Base-by-base conservation (phyloP, 2,329 filamentous ascomycete genomes). In the Trichoderma harzianum region DNA sequence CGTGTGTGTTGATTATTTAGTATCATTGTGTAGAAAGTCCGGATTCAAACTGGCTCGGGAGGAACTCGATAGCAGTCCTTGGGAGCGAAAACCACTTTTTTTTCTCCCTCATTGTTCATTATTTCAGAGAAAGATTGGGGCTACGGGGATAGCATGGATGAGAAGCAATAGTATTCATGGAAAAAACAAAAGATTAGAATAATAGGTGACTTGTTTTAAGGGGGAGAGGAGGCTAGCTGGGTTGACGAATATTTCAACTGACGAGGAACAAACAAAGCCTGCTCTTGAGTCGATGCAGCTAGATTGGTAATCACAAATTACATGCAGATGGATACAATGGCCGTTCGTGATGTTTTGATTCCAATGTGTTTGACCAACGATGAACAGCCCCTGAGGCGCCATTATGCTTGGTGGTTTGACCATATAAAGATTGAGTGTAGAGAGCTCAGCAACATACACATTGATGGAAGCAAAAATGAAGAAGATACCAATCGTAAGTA, bases 21-120 rank as follows among this genome's bases (percentile, higher is more conserved):
- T 69, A 61, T 69, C 43, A 62, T 69, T 69, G 67, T 69, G 67
- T 69, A 62, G 67, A 53, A 62, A 69, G 57, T 69, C 39, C 30
- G 67, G 39, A 62, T 36, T 62, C 57, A 69, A 69, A 62, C n/a
- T 62, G 28, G 57, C 39, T 62, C 67, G 57, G 47, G 39, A 69
- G 67, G 39, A 57, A 26, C 67, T 69, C 55, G 67, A 62, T 61
- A 62, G 30, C 39, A 61, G 67, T 39, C 57, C 57, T 53, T 21
- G 55, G 57, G 39, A 69, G 57, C 55, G 39, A 69, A 28, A 60
- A 34, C 21, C 12, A 61, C 21, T 53, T 51, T 47, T 61, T 32
- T 32, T 21, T 10, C 32, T 36, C 14, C 39, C 34, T 60, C 32
- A 26, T 60, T 69, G 67, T 53, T 69, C 53, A 43, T 62, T 53